A percentile compares a stretch with the other conserved stretches of the same genome.
Conservation (phyloP, 306 rosid genomes). For the Citrullus colocynthis region DNA sequence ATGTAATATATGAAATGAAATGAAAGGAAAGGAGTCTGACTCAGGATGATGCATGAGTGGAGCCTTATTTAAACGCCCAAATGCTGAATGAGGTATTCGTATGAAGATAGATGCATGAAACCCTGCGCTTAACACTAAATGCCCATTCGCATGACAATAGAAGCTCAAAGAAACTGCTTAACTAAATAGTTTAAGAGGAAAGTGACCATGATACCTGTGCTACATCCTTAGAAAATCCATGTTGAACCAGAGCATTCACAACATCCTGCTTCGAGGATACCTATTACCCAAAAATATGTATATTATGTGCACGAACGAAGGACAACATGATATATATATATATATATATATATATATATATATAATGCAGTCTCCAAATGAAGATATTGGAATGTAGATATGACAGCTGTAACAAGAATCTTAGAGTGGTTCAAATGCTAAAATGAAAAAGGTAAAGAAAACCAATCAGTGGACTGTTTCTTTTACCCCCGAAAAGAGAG, state of each 20-base stretch:
- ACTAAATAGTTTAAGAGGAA: background rate
- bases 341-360: background rate
- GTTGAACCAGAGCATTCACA: conserved; percentile 43
- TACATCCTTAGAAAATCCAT: conserved; percentile 80
- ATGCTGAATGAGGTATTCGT: background rate
- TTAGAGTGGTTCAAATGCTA: background rate
- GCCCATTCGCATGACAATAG: background rate
- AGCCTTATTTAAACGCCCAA: background rate
- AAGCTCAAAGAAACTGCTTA: background rate
- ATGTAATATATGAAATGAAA: no score
- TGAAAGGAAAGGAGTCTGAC: background rate
- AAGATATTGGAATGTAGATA: background rate
- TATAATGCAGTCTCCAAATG: background rate
- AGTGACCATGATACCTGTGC: conserved; percentile 50
- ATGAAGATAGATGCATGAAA: background rate
- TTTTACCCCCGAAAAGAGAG: background rate
- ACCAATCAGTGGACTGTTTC: background rate
- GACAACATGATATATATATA: background rate
- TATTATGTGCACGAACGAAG: background rate
- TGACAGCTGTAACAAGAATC: background rate
- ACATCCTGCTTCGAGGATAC: conserved; percentile 63
- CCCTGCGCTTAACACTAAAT: background rate
- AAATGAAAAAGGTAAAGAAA: background rate
- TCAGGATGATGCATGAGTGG: background rate
- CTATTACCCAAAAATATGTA: conserved; percentile 23